Conservation (phyloP, 2,329 filamentous ascomycete species). For the Exutisphaerella laricina region DNA sequence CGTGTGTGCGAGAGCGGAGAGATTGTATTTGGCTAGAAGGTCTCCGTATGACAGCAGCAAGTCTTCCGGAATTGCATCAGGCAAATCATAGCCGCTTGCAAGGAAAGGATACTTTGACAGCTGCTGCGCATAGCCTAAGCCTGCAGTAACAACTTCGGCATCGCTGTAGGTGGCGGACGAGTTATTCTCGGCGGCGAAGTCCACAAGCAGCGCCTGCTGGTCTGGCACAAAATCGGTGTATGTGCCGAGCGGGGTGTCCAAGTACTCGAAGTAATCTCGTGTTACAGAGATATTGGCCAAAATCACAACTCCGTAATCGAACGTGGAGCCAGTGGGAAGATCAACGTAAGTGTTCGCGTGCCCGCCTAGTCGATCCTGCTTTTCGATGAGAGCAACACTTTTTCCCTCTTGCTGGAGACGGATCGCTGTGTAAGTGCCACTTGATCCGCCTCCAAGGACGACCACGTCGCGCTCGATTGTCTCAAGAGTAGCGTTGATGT, state of each 20-base stretch:
- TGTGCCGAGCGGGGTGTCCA: constrained; percentile 36
- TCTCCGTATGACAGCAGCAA: constrained; percentile 45
- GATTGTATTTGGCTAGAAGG: constrained; percentile 46
- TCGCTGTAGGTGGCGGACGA: background rate
- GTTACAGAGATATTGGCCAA: constrained; percentile 41
- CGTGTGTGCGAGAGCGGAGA: constrained; percentile 40
- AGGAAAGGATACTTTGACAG: constrained; percentile 29
- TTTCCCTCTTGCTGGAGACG: constrained; percentile 36
- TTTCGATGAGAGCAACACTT: constrained; percentile 39
- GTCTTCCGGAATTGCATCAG: constrained; percentile 42
- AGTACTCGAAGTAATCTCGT: constrained; percentile 41
- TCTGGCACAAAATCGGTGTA: constrained; percentile 17
- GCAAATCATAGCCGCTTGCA: constrained; percentile 41
- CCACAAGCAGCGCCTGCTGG: constrained; percentile 1
- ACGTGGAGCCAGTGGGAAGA: constrained; percentile 29
- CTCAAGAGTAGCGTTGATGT: background rate
- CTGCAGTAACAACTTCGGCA: constrained; percentile 17
- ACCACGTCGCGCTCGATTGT: constrained; percentile 27
- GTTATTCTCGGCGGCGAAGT: background rate
- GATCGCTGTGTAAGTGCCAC: constrained; percentile 40
- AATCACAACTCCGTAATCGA: constrained; percentile 38
- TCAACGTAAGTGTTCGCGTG: constrained; percentile 47
- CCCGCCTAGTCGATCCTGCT: constrained; percentile 35
- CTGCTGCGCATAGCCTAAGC: background rate
- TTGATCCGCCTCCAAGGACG: constrained; percentile 42